phyloP scores from a whole-genome alignment of 2,329 filamentous ascomycete genomes.

The Claviceps digitariae region DNA sequence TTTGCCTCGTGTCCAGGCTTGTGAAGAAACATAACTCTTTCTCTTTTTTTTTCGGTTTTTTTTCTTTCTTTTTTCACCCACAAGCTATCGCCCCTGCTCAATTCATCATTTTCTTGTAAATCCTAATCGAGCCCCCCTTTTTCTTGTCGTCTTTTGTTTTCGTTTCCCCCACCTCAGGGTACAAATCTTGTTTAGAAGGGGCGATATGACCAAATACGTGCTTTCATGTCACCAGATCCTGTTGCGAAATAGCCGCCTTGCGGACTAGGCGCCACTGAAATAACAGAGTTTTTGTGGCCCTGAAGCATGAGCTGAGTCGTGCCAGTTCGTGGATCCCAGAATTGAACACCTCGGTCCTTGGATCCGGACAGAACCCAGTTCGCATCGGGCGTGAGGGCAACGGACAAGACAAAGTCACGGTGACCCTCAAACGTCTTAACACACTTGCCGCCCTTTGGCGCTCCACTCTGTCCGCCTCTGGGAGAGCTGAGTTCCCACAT shows the following conservation, averaged over 20 bases:
- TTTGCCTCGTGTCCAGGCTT: background rate
- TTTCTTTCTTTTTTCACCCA: constrained; percentile 1
- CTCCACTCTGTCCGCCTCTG: constrained; percentile 51
- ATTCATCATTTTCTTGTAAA: background rate
- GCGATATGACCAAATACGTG: constrained; percentile 87
- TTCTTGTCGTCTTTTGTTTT: background rate
- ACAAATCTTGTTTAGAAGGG: constrained; percentile 21
- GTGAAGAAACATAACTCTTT: constrained; percentile 1
- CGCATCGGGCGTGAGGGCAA: constrained; percentile 86
- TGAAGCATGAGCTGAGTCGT: constrained; percentile 96
- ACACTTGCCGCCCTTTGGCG: constrained; percentile 77
- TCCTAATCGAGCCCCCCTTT: background rate
- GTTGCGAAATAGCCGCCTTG: constrained; percentile 83
- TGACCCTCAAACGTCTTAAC: constrained; percentile 96
- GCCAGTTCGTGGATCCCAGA: constrained; percentile 93
- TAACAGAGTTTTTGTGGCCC: constrained; percentile 97
- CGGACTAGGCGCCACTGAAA: constrained; percentile 90
- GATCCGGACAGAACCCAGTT: constrained; percentile 95
- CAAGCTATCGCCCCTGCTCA: background rate
- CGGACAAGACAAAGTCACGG: constrained; percentile 92
- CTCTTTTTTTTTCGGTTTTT: too few species aligned
- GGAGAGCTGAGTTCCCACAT: constrained; percentile 88
- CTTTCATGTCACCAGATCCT: constrained; percentile 93
- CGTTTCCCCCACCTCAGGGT: background rate
- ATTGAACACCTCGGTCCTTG: constrained; percentile 94